These are phyloP conservation scores for Cytospora schulzeri DNA, from an alignment of 2,329 filamentous ascomycete genomes.

Conservation along the genomic window DNA sequence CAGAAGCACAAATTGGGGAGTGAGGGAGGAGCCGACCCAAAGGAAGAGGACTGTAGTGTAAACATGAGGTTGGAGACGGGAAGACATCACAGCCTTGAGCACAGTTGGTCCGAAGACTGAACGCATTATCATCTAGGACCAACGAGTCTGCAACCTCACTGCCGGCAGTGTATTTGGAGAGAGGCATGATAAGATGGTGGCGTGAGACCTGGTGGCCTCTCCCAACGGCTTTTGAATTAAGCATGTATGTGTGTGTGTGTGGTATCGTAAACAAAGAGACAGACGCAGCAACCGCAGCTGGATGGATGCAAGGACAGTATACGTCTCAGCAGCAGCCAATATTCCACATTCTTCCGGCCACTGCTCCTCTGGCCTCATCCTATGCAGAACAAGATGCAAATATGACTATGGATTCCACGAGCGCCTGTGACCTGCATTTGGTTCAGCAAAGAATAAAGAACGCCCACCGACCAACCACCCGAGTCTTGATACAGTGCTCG, in stretches of 20 bases:
- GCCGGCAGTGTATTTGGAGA: not conserved
- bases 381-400: slow-evolving; percentile 24
- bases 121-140: not conserved
- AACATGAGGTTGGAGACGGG: not conserved
- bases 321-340: not conserved
- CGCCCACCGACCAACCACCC: slow-evolving; percentile 7
- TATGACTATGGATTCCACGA: slow-evolving; percentile 22
- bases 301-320: not conserved
- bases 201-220: not conserved
- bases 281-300: not conserved
- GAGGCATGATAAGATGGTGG: not conserved
- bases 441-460: not conserved
- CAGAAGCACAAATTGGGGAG: not conserved
- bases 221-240: slow-evolving; percentile 10
- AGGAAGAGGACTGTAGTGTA: slow-evolving; percentile 53
- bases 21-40: slow-evolving; percentile 41
- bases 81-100: not conserved
- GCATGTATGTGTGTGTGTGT: slow-evolving; percentile 5
- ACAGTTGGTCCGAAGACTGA: not conserved
- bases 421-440: slow-evolving; percentile 3
- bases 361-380: not conserved
- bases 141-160: not conserved
- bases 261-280: slow-evolving; percentile 22
- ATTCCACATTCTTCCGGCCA: not conserved
- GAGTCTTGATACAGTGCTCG: slow-evolving; percentile 16